A percentile compares a stretch with the other conserved stretches of the same genome.
Conservation (phyloP, 257 asterid species). For the Gynochthodes officinalis region DNA sequence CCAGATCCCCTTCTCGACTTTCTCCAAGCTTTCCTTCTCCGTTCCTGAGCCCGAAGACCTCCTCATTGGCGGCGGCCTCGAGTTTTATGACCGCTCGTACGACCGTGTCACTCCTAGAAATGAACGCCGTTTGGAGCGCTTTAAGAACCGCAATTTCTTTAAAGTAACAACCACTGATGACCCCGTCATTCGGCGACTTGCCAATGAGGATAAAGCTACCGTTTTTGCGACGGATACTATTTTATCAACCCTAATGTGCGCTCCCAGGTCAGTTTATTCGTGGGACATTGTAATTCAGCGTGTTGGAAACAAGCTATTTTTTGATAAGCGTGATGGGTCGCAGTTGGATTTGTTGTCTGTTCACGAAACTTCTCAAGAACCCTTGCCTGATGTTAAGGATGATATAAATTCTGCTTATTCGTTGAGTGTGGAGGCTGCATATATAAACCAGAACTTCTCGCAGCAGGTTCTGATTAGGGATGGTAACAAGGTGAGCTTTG, state of each 20-base stretch:
- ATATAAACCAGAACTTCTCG: slow-evolving; percentile 87
- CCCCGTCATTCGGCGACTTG: slow-evolving; percentile 88
- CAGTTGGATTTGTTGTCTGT: slow-evolving; percentile 89
- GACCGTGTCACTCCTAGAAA: slow-evolving; percentile 88
- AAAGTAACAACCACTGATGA: slow-evolving; percentile 94
- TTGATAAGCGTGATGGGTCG: slow-evolving; percentile 92
- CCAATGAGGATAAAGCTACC: slow-evolving; percentile 94
- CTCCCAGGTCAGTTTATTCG: slow-evolving; percentile 88
- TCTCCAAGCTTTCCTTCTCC: slow-evolving; percentile 72
- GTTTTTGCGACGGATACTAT: slow-evolving; percentile 90
- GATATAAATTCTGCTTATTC: slow-evolving; percentile 89
- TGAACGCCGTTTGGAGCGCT: slow-evolving; percentile 66
- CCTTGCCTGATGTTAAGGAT: slow-evolving; percentile 89
- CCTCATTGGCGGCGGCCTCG: slow-evolving; percentile 78
- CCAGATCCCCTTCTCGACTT: slow-evolving; percentile 93
- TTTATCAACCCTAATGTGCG: slow-evolving; percentile 82
- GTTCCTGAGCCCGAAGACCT: slow-evolving; percentile 89
- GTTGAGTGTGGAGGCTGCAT: slow-evolving; percentile 88
- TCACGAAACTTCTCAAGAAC: slow-evolving; percentile 94
- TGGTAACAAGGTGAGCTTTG: slow-evolving; percentile 72
- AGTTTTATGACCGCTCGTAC: slow-evolving; percentile 77
- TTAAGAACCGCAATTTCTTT: slow-evolving; percentile 87
- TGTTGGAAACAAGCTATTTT: slow-evolving; percentile 87
- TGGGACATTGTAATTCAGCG: slow-evolving; percentile 96
- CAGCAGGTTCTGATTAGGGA: slow-evolving; percentile 92